Conservation (phyloP, 495 filamentous ascomycete species). For the Tuber magnatum region DNA sequence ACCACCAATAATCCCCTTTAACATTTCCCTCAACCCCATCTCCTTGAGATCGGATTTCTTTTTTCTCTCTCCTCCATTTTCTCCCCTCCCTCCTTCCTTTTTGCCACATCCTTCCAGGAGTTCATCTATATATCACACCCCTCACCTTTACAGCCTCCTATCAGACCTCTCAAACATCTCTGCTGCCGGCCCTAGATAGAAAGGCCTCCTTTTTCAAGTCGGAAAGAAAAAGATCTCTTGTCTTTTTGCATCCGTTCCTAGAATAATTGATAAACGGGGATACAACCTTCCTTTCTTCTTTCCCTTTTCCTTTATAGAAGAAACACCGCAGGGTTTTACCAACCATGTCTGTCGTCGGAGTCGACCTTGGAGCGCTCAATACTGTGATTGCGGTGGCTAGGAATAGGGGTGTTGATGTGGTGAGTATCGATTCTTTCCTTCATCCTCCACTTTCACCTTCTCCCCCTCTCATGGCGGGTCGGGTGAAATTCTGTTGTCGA, state of each 20-base stretch:
- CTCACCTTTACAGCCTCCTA: background rate
- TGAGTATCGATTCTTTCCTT: constrained; percentile 51
- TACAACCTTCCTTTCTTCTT: background rate
- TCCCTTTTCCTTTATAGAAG: constrained; percentile 3
- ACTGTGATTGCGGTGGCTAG: constrained; percentile 95
- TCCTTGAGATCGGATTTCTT: background rate
- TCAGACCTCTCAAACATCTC: background rate
- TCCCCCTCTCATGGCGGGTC: constrained; percentile 26
- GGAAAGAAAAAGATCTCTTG: background rate
- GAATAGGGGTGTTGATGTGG: constrained; percentile 98
- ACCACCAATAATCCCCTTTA: background rate
- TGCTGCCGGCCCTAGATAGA: background rate
- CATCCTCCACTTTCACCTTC: constrained; percentile 1
- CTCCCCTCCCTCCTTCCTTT: background rate
- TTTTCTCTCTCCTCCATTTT: background rate
- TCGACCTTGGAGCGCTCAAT: constrained; percentile 95
- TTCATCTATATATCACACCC: constrained; percentile 1
- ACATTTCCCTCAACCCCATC: background rate
- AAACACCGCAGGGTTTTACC: constrained; percentile 36
- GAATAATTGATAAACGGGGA: background rate
- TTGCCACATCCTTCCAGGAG: background rate
- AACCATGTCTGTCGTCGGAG: constrained; percentile 68
- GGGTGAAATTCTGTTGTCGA: constrained; percentile 18
- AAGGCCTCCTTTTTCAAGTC: background rate
- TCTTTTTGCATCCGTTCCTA: background rate